Conservation (phyloP, 441 rosid species). For the Eutrema salsugineum region DNA sequence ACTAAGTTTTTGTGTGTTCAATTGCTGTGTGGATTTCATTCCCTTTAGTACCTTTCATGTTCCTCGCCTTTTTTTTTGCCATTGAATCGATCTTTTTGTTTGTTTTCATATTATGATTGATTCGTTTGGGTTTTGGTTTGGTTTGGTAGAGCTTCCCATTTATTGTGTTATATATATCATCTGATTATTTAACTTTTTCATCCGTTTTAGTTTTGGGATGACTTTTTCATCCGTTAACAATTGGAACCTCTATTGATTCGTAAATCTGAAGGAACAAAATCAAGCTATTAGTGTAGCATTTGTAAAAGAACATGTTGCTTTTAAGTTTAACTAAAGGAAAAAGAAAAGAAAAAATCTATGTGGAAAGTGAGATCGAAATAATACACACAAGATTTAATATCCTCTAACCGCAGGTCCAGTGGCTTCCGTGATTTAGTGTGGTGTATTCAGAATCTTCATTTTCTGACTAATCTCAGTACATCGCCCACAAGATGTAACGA, state of each 20-base stretch:
- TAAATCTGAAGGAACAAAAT: background rate
- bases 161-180: background rate
- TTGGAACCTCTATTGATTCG: background rate
- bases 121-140: background rate
- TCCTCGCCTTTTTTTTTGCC: background rate
- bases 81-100: background rate
- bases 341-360: background rate
- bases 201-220: background rate
- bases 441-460: conserved; percentile 35
- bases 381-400: conserved; percentile 3
- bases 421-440: conserved; percentile 5
- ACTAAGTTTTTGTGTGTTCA: background rate
- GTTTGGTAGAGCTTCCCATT: background rate
- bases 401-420: background rate
- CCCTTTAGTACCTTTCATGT: background rate
- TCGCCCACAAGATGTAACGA: conserved; percentile 96
- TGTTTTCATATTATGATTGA: background rate
- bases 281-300: background rate
- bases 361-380: background rate
- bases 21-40: background rate
- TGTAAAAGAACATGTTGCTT: background rate
- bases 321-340: background rate
- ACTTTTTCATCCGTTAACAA: too few relatives aligned
- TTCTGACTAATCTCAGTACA: conserved; percentile 70
- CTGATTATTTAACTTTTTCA: background rate